Evolutionary conservation across 177 flowering plant genomes (phyloP), one percentile per base, ranked within the genome.

Genomic region (Vitis hybrid): DNA sequence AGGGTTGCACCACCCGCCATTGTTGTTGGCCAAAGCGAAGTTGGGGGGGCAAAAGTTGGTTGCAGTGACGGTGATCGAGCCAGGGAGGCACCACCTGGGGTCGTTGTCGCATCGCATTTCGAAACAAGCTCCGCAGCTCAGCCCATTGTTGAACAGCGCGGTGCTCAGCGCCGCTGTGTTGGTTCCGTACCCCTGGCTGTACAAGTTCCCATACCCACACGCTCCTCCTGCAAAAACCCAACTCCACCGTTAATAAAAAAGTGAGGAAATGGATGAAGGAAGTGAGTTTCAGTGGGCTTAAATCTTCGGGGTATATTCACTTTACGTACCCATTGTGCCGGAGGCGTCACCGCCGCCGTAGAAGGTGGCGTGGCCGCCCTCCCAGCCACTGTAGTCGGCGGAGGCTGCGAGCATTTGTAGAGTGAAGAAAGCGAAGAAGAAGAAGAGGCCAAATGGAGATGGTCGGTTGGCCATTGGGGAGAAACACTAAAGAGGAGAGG

Each of bases 331-430:
- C 79, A 79, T 76, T 60, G 82, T 79, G 70, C 82, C 82, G 11
- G 82, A 76, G 29, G 79, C 82, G 51, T 79, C 82, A 21, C 77
- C 79, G 18, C 82, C 79, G 13, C 82, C 82, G 18, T 79, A 79
- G 68, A 79, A 79, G 19, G 82, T 79, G 73, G 82, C 82, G 39
- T 79, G 82, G 7, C 60, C 82, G 15, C 58, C 21, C 11, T 75
- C 16, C 82, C 82, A 79, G 14, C 76, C 79, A 2, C 75, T 75
- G n/a, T 69, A 66, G 16, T 77, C 74, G 13, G 74, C 76, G 7
- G 45, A 2, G 5, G 64, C 21, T 14, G 2, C 52, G 10, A 50
- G 70, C 12, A 73, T 6, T 62, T 45, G 52, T 15, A 73, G 67
- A 16, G 4, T 56, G 66, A 70, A 7, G 58, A 70, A 18, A 10